phyloP scores from a whole-genome alignment of 2,329 filamentous ascomycete species.

The Aspergillus puulaauensis region DNA sequence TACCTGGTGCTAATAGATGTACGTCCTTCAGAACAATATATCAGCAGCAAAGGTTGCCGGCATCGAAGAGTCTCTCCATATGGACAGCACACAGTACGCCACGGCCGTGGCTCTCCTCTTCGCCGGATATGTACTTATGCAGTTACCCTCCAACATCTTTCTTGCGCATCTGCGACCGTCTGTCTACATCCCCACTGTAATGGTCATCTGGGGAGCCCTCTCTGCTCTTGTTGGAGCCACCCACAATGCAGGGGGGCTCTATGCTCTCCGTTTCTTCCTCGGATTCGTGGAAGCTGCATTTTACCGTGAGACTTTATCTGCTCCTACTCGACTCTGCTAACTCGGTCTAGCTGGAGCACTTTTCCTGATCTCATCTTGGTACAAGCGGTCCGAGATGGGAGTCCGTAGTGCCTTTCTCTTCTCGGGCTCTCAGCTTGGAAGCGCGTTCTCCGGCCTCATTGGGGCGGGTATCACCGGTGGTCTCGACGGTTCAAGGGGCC shows the following conservation, averaged over 20 bases:
- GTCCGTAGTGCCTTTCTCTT: background rate
- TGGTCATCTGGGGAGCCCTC: background rate
- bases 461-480: background rate
- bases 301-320: background rate
- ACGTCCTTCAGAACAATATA: background rate
- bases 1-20: background rate
- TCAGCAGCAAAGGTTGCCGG: background rate
- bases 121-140: conserved; percentile 4
- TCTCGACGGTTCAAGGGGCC: background rate
- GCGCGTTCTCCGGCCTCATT: background rate
- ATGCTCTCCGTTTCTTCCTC: background rate
- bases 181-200: background rate
- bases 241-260: background rate
- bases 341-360: background rate
- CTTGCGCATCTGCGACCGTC: conserved; percentile 3
- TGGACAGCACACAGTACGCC: conserved; percentile 3
- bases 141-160: conserved; percentile 5
- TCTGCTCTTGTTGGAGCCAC: background rate
- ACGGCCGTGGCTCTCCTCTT: conserved; percentile 5
- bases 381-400: background rate
- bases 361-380: conserved; percentile 1
- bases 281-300: conserved; percentile 1
- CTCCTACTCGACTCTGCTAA: background rate
- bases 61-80: background rate
- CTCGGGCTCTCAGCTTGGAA: background rate